Evolutionary conservation across 768 basidiomycete genomes (phyloP), one percentile per base, ranked within the genome.

Genomic region (Gymnopilus junonius): DNA sequence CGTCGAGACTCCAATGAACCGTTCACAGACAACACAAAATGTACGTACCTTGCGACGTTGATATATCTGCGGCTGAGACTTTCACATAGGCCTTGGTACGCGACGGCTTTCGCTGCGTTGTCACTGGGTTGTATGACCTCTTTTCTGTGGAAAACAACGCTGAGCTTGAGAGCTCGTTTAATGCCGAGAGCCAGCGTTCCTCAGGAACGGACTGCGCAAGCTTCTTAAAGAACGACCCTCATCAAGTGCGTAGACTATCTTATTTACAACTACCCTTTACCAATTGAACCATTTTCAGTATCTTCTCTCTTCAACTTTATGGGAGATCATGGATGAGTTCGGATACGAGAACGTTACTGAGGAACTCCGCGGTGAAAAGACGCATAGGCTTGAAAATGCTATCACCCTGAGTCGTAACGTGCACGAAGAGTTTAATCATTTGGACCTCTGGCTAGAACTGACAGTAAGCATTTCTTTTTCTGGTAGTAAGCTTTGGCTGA

Each of bases 91-190:
- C 80, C 50, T 68, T 79, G 20, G 57, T 74, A 43, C 75, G 79
- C 31, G 79, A 81, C 60, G 70, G 67, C 4, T 76, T 63, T 66
- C 73, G 68, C 48, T 81, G 79, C 59, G 65, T 76, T 10, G 61
- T 79, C 7, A 73, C 74, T 12, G 73, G 71, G 51, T 21, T 32
- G 21, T 65, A 71, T 51, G 77, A 79, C 50, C 20, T 8, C 3
- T 35, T 35, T 35, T 35, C 21, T 32, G 23, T 59, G 58, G 7
- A 29, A 65, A 56, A 23, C 17, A 21, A 45, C 31, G 17, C 57
- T 58, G 71, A 72, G 62, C 37, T 69, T n/a, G 12, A 45, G 39
- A 42, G 59, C 34, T 39, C 37, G n/a, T 48, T 59, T 11, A 50
- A 21, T 14, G 39, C 21, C 15, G 46, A 58, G 57, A 14, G 42